Base-by-base conservation (phyloP, 2,329 filamentous ascomycete species). In the Beauveria sp. region DNA sequence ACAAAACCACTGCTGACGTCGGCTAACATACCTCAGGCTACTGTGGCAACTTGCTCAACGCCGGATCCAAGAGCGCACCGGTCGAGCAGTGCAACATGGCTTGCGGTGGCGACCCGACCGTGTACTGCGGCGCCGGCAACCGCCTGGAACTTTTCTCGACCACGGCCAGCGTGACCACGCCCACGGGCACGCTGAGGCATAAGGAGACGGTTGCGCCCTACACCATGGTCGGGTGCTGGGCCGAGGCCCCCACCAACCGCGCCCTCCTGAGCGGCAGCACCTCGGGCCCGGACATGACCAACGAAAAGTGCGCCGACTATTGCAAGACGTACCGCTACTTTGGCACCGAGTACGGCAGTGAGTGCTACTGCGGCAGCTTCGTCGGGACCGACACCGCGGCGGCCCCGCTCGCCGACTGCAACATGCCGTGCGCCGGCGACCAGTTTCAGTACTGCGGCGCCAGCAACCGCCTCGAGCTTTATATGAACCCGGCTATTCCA, bases 141-240 rank as follows among this genome's bases (percentile, higher is more conserved):
- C 72, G 76, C n/a, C 66, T 79, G 43, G 76, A 78, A 65, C 68
- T 78, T 38, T 78, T 78, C 65, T 74, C 71, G 26, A 78, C 75
- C 5, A 76, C 75, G 1, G 72, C 70, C 52, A 71, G 72, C 26
- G 69, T 70, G n/a, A 66, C 71, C 6, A 65, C 64, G 3, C 62
- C 63, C 3, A 67, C 64, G n/a, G 53, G 60, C 16, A 57, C 66
- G 3, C 65, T 66, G 4, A 64, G 65, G n/a, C 67, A 74, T 45
- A 69, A 68, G 51, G 70, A 74, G 0, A 70, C 68, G 9, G 64
- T 73, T 8, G 62, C 66, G 6, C 64, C 66, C 38, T 77, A 73
- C 64, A 67, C 67, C 8, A 67, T 76, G 24, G 68, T 74, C 18
- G 77, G 77, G 40, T 79, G 77, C 69, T 77, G 74, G 70, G 72